These are phyloP conservation scores for Micractinium conductrix DNA, from an alignment of 139 green algal genomes.

Conservation along the genomic window DNA sequence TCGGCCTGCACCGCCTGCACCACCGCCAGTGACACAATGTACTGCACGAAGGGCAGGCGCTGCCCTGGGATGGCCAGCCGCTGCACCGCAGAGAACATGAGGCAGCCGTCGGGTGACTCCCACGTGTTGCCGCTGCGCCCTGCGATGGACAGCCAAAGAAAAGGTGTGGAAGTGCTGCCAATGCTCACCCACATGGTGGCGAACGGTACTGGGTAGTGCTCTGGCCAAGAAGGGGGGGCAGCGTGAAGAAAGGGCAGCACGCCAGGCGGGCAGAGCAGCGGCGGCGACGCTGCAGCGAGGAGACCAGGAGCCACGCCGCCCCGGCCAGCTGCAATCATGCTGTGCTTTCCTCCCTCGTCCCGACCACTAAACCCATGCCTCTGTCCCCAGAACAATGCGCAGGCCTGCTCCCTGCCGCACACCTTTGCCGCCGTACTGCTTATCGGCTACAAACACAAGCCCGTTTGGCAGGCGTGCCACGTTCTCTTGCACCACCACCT, in stretches of 20 bases:
- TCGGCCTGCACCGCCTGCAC: constrained; percentile 73
- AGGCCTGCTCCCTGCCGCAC: neutral
- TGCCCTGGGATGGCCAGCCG: constrained; percentile 54
- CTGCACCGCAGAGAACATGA: constrained; percentile 89
- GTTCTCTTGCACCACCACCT: constrained; percentile 67
- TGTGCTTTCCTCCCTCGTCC: neutral
- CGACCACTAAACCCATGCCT: no score
- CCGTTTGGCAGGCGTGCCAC: constrained; percentile 63
- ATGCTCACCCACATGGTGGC: no score
- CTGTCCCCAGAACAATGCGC: neutral
- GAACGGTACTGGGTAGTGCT: no score
- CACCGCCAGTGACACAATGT: constrained; percentile 91
- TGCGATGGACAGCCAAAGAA: no score
- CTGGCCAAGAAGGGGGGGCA: no score
- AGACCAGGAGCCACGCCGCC: neutral
- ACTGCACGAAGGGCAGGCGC: constrained; percentile 93
- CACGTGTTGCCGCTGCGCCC: constrained; percentile 90
- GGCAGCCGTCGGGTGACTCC: constrained; percentile 87
- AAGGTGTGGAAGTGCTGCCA: no score
- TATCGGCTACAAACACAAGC: constrained; percentile 71
- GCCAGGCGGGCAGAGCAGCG: neutral
- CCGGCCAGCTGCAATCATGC: no score
- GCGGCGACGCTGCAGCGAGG: neutral
- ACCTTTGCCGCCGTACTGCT: constrained; percentile 78
- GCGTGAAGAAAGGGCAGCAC: no score